A percentile compares a stretch with the other conserved stretches of the same genome.
Conservation (phyloP, 345 rosid species). For the Euphorbia tirucalli region DNA sequence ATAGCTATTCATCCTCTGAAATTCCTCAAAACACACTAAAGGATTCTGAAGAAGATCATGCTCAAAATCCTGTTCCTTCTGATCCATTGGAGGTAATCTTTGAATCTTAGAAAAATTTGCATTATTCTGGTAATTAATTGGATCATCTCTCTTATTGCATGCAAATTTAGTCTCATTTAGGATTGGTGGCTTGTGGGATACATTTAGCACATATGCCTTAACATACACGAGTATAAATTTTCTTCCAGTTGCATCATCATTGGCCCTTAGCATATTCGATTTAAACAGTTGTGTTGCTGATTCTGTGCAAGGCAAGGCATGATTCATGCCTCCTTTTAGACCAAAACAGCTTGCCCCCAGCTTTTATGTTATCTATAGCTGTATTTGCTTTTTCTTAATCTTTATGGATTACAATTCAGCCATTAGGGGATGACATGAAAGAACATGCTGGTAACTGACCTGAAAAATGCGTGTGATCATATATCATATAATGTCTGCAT, state of each 20-base stretch:
- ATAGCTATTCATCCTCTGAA: slow-evolving; percentile 39
- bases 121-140: not conserved
- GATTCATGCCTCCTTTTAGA: not conserved
- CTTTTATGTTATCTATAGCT: not conserved
- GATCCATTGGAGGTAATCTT: slow-evolving; percentile 84
- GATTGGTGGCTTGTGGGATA: not conserved
- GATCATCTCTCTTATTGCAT: not conserved
- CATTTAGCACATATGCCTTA: not conserved
- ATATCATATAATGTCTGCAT: not conserved
- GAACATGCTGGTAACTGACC: not conserved
- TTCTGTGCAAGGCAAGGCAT: not conserved
- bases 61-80: slow-evolving; percentile 46
- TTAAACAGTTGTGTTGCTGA: not conserved
- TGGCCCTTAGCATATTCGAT: not conserved
- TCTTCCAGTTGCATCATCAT: not conserved
- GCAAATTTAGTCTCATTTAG: not conserved
- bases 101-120: slow-evolving; percentile 5
- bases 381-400: not conserved
- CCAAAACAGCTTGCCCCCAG: not conserved
- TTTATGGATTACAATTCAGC: not conserved
- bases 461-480: not conserved
- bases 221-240: slow-evolving; percentile 4
- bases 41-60: slow-evolving; percentile 41
- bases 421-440: not conserved
- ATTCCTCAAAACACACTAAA: slow-evolving; percentile 35